phyloP scores from a whole-genome alignment of 2,329 filamentous ascomycete species.

The Graphiopsis chlorocephala region DNA sequence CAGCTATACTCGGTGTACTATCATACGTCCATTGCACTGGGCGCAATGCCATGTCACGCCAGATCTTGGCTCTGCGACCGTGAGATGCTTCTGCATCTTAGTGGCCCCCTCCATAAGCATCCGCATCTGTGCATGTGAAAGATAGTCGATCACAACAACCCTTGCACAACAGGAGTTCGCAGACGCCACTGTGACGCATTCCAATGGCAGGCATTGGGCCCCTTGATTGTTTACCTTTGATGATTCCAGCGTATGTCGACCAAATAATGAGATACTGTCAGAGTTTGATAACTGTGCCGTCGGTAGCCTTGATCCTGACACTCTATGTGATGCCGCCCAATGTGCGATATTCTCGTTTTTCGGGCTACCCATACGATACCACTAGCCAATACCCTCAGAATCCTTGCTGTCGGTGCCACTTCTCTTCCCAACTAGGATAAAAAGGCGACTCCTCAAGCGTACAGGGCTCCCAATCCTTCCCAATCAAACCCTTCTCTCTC shows the following conservation, averaged over 20 bases:
- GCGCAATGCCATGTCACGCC: not conserved
- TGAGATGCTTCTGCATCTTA: not conserved
- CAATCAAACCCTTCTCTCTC: conserved; percentile 58
- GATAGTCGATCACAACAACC: not conserved
- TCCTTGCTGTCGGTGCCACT: conserved; percentile 66
- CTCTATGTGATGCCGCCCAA: not conserved
- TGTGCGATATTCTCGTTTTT: not conserved
- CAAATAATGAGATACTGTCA: not conserved
- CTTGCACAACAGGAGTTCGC: not conserved
- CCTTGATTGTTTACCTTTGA: not conserved
- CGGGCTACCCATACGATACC: not conserved
- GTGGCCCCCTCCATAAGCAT: not conserved
- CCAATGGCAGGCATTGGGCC: not conserved
- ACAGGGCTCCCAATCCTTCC: conserved; percentile 60
- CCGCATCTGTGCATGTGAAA: not conserved
- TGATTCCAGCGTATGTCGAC: not conserved
- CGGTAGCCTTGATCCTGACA: not conserved
- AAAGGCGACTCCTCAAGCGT: conserved; percentile 75
- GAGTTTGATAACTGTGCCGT: not conserved
- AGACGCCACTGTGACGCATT: not conserved
- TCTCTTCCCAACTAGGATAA: conserved; percentile 73
- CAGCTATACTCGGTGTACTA: not conserved
- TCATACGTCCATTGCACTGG: not conserved
- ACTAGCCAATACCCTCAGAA: conserved; percentile 40
- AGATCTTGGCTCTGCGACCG: not conserved